phyloP scores from a whole-genome alignment of 1,284 basidiomycete species.

The Pseudozyma sp. region DNA sequence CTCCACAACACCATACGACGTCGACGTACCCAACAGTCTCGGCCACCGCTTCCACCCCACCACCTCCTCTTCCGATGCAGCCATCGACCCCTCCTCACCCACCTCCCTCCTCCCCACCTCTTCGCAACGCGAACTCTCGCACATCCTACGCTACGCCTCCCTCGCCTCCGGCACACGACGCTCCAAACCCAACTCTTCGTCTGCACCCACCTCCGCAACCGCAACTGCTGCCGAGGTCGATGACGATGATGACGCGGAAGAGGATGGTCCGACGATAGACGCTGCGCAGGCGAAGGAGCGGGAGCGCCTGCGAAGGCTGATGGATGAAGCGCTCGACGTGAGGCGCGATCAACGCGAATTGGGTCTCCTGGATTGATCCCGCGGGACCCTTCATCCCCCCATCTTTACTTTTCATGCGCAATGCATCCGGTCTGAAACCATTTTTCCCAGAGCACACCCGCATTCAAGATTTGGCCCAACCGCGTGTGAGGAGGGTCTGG shows the following conservation, averaged over 20 bases:
- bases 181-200: neutral
- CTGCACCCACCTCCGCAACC: slow-evolving; percentile 1
- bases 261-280: slow-evolving; percentile 12
- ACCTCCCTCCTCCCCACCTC: neutral
- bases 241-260: neutral
- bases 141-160: slow-evolving; percentile 30
- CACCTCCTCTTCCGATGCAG: neutral
- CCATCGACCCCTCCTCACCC: neutral
- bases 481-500: too few species aligned
- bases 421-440: too few species aligned
- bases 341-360: slow-evolving; percentile 27
- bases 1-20: slow-evolving; percentile 14
- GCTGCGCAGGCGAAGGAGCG: slow-evolving; percentile 5
- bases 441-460: too few species aligned
- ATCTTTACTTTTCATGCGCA: too few species aligned
- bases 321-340: slow-evolving; percentile 32
- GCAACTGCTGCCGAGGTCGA: neutral
- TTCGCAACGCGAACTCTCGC: slow-evolving; percentile 12
- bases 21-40: slow-evolving; percentile 38
- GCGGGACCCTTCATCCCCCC: neutral
- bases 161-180: slow-evolving; percentile 17
- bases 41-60: slow-evolving; percentile 12
- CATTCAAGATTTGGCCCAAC: too few species aligned
- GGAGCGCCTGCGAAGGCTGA: slow-evolving; percentile 11
- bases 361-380: slow-evolving; percentile 30